Base-by-base conservation (phyloP, 2,329 filamentous ascomycete genomes). In the Bipolaris sorokiniana region DNA sequence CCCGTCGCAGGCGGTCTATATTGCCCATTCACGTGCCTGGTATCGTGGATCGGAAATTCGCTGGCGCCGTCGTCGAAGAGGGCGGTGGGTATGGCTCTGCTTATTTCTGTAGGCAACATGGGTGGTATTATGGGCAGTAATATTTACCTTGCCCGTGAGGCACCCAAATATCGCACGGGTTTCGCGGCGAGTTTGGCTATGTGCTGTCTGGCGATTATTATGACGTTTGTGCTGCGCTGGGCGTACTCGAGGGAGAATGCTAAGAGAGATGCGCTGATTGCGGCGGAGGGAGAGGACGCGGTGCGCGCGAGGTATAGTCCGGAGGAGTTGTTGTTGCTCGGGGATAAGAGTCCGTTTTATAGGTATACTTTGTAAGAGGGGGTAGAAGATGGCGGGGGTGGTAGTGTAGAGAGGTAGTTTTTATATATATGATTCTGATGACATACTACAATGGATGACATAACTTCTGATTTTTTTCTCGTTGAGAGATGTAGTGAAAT, bases 41-140 rank as follows among this genome's bases (percentile, higher is more conserved):
- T 76, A 0, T 70, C 70, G 11, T 76, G 73, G 73, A 69, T 75
- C 15, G 73, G 66, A 5, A 76, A 76, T 54, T 71, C 66, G 1
- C 68, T 76, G 7, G 72, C 73, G 0, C 72, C 72, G 0, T 70
- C 67, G 15, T 74, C 70, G 3, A 76, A 76, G 54, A 71, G 73
- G 11, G 73, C 73, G 1, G 78, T 87, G 26, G 79, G 80, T 5
- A 78, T 82, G 18, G 84, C 83, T 15, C 77, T 85, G 81, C 75
- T 63, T 63, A 80, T 56, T 18, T 64, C 64, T 3, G 76, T 84
- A 5, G 83, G 83, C 11, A 85, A 85, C 66, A 71, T 80, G 52
- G 73, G 73, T 2, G 73, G 73, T 10, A 76, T 76, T 58, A 75
- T 75, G 72, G 73, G 73, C 1, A 78, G 76, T 41, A 84, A 85